Base-by-base conservation (phyloP, 2,329 filamentous ascomycete genomes). In the Macrophomina pseudophaseolina region DNA sequence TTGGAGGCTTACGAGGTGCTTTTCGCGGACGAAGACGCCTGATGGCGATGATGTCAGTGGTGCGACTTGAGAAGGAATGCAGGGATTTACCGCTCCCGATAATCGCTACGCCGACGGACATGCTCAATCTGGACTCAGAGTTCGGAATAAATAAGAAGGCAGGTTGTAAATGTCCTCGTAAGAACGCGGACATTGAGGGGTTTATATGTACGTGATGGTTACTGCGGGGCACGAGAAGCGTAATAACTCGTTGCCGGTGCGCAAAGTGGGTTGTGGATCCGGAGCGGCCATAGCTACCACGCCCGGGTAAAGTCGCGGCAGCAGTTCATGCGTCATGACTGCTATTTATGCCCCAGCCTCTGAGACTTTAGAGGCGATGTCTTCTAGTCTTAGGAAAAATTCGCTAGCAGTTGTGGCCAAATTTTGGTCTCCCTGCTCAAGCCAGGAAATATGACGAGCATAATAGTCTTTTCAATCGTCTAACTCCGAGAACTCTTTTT, bases 1-100 rank as follows among this genome's bases (percentile, higher is more conserved):
- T 72, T 86, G 84, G 69, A 48, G n/a, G 18, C 51, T 53, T 72
- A 86, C 84, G 69, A 88, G 79, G 71, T 88, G 87, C 69, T 87
- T 79, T 73, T 85, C 83, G 71, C 83, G 84, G 70, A 85, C 85
- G 71, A 89, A 89, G 71, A 90, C 86, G 72, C 87, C 76, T 76
- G 64, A 38, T 32, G 11, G 11, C 6, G 32, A 62, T 49, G 44
- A 38, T 35, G 58, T 62, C 42, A 62, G 59, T 40, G 30, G 51
- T 9, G 9, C 58, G 30, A 52, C 40, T 46, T n/a, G 16, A 35
- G 8, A 56, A 28, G n/a, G 14, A 30, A 5, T 9, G 12, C 5
- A 9, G 32, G 16, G 14, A 2, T 67, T 18, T 72, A 74, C 75
- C 88, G 68, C 85, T 85, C 44, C 88, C 88, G 64, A 90, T 83